Base-by-base conservation (phyloP, 768 basidiomycete genomes). In the Collybiopsis luxurians region DNA sequence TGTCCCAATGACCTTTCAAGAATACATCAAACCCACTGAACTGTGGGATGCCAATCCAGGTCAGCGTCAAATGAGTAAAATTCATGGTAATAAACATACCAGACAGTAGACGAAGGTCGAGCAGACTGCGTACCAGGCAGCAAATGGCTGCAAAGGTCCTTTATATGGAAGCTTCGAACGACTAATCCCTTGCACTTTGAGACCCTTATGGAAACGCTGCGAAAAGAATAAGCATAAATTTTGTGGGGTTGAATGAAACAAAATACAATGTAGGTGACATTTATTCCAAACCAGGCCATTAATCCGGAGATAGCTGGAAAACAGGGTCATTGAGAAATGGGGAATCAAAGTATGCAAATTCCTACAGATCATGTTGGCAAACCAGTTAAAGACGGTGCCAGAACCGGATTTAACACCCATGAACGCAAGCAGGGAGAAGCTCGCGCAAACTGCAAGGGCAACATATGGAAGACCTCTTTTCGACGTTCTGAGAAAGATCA, bases 271-370 rank as follows among this genome's bases (percentile, higher is more conserved):
- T 91, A 92, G 15, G 87, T 88, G 53, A 92, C 38, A 53, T 75
- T 79, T 66, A 94, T 93, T 51, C 84, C 87, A 58, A 85, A 84
- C 92, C 92, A 94, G 4, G 89, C 88, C 75, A 91, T 78, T 26
- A 94, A 74, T 15, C 85, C 84, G 30, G 79, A 76, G 28, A 80
- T 57, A 5, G 58, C 53, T 70, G 62, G 19, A 28, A 24, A 36
- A 28, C 15, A 70, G 81, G 79, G 6, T 75, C 76, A 56, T 79
- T 65, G 53, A 66, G 69, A 62, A 82, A 81, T 44, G 73, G 82
- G 49, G 73, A 60, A 44, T 69, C 69, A 15, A 79, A 74, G 39
- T 82, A 17, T 4, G 31, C 6, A 34, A 27, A 12, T 12, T 21
- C 54, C 9, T 70, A 39, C 90, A 59, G 6, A 89, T 88, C 85